These are phyloP conservation scores for Cordyceps cicadae DNA, from an alignment of 2,329 filamentous ascomycete genomes.

Conservation along the genomic window DNA sequence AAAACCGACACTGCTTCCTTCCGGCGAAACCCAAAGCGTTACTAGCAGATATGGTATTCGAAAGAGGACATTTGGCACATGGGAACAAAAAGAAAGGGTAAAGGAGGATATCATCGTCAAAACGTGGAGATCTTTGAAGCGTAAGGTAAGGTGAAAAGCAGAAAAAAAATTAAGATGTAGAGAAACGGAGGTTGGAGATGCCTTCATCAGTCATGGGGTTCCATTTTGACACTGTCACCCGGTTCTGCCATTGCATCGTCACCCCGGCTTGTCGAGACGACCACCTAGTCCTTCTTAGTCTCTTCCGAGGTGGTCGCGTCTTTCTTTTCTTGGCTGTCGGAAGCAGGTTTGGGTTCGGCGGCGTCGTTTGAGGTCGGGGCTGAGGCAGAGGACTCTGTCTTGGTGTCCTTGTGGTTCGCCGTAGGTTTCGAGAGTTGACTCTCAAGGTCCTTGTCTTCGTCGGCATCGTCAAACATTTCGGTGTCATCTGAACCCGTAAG, in stretches of 20 bases:
- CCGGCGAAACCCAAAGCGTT: not conserved
- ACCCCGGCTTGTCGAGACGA: slow-evolving; percentile 15
- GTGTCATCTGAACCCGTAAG: slow-evolving; percentile 80
- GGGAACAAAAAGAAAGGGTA: slow-evolving; percentile 1
- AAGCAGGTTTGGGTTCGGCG: slow-evolving; percentile 11
- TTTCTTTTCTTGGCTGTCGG: slow-evolving; percentile 4
- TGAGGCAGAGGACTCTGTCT: slow-evolving; percentile 13
- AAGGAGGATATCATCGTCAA: slow-evolving; percentile 10
- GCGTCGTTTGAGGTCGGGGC: slow-evolving; percentile 1
- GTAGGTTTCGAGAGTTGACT: slow-evolving; percentile 67
- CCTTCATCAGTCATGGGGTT: not conserved
- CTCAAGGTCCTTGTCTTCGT: slow-evolving; percentile 78
- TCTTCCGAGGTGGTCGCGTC: slow-evolving; percentile 16
- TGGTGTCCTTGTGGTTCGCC: slow-evolving; percentile 18
- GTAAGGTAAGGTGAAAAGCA: slow-evolving; percentile 1
- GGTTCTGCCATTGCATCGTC: slow-evolving; percentile 12
- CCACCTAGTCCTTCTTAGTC: slow-evolving; percentile 30
- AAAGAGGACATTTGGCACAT: not conserved
- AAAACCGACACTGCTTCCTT: slow-evolving; percentile 8
- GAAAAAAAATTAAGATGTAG: slow-evolving; percentile 10
- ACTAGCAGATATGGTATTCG: not conserved
- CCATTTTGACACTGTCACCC: slow-evolving; percentile 14
- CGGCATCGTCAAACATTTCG: slow-evolving; percentile 83
- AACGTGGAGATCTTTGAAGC: slow-evolving; percentile 1
- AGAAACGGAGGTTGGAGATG: not conserved